phyloP scores from a whole-genome alignment of 73 alveolate species.

The Paramecium sexaurelia region DNA sequence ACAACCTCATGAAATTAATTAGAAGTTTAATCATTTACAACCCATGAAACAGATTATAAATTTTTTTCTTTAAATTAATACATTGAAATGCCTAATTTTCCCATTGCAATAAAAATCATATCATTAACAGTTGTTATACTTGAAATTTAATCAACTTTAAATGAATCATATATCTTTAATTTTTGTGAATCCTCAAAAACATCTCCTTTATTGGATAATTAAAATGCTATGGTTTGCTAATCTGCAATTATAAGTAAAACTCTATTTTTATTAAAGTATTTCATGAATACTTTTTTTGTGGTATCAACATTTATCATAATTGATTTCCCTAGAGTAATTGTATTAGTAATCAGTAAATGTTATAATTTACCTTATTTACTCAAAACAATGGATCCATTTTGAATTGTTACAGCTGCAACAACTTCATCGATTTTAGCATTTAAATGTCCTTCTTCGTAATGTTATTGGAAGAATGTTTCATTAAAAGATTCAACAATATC shows the following conservation, averaged over 20 bases:
- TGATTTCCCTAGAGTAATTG: background rate
- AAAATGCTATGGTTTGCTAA: background rate
- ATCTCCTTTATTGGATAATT: background rate
- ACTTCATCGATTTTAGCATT: background rate
- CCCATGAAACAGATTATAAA: background rate
- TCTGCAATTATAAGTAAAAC: background rate
- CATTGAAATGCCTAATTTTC: background rate
- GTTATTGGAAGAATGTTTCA: background rate
- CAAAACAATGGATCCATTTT: background rate
- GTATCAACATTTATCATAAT: background rate
- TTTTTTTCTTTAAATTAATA: background rate
- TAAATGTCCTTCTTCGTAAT: slow-evolving; percentile 2
- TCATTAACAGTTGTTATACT: slow-evolving; percentile 3
- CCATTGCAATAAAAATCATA: slow-evolving; percentile 11
- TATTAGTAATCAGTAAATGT: slow-evolving; percentile 15
- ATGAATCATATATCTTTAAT: background rate
- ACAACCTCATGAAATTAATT: background rate
- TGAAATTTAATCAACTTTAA: background rate
- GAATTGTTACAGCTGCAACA: background rate
- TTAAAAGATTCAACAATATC: background rate
- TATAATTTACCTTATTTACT: background rate
- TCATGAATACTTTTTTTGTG: background rate
- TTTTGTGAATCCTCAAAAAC: background rate
- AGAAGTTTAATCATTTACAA: background rate
- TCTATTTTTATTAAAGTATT: background rate